Evolutionary conservation across 306 rosid species (phyloP).

Genomic region (Sophora flavescens): DNA sequence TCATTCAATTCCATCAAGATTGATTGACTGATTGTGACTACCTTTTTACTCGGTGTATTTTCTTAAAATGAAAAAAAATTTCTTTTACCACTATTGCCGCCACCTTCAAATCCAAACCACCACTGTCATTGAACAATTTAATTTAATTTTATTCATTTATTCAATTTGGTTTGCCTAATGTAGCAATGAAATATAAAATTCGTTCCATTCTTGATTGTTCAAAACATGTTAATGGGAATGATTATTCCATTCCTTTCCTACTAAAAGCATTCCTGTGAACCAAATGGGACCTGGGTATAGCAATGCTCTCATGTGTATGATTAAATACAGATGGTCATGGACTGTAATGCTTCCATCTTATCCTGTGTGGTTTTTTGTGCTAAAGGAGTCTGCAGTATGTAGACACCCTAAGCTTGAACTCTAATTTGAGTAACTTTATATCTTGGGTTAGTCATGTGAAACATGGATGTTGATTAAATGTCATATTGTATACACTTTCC

Average conservation of each 20-base stretch:
- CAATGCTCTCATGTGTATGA: not conserved
- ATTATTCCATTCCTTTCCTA: constrained; percentile 2
- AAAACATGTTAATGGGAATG: not conserved
- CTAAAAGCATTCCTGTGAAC: not conserved
- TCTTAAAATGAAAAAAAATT: not conserved
- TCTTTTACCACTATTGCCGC: not conserved
- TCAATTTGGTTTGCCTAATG: not conserved
- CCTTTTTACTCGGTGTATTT: not conserved
- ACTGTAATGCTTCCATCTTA: not conserved
- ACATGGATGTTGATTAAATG: not conserved
- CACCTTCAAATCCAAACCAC: not conserved
- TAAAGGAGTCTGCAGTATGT: not conserved
- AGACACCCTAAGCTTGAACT: not conserved
- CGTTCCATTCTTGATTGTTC: not conserved
- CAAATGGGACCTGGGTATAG: not conserved
- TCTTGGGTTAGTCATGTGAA: constrained; percentile 9
- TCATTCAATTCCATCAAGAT: not conserved
- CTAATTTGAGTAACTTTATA: not conserved
- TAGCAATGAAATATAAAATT: not conserved
- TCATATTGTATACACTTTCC: not conserved
- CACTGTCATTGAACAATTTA: not conserved
- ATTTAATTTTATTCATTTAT: constrained; percentile 2
- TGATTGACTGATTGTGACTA: not conserved
- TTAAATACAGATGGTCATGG: not conserved
- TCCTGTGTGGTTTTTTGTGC: constrained; percentile 1